Base-by-base conservation (phyloP, 1,139 yeast genomes). In the Casaregolazyma lundiana region DNA sequence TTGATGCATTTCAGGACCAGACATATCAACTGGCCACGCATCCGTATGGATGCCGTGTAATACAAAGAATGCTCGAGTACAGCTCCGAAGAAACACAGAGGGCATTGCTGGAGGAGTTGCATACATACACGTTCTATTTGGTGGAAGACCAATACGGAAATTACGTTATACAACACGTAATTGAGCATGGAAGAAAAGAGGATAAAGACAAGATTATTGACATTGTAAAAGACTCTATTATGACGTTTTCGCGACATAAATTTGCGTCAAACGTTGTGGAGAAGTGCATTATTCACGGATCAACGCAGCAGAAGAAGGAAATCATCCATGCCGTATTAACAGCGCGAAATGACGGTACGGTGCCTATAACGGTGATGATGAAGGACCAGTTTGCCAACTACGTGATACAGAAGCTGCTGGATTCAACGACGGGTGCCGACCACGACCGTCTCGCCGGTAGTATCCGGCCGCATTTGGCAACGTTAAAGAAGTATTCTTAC, bases 251-350 rank as follows among this genome's bases (percentile, higher is more conserved):
- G 13, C 84, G 88, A 58, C 98, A 94, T 70, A 94, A 94, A 66
- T 94, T 89, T 72, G 98, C 98, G 1, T 88, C 97, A 1, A 94
- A 94, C 66, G 98, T 94, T 22, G 95, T 92, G 58, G 98, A 94
- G 66, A 90, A 88, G 64, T 87, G 96, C 59, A 88, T 92, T 46
- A 76, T 86, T 48, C 78, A 74, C 63, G 95, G 96, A 32, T 72
- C 78, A 16, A 65, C 69, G 6, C 71, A 68, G 6, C 95, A 89
- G 66, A 75, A 89, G 52, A 69, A 71, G 48, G 65, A 72, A 40
- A 76, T 92, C 39, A 76, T 87, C 45, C 77, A 75, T 52, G 83
- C 76, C 55, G 83, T 84, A 26, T 69, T 84, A 68, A 61, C 69
- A 22, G 77, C 75, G 9, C 76, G 76, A 53, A 74, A 72, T 50